A percentile compares a stretch with the other conserved stretches of the same genome.
Evolutionary conservation across 106 monocot species (phyloP).

Genomic region (Acorus calamus): DNA sequence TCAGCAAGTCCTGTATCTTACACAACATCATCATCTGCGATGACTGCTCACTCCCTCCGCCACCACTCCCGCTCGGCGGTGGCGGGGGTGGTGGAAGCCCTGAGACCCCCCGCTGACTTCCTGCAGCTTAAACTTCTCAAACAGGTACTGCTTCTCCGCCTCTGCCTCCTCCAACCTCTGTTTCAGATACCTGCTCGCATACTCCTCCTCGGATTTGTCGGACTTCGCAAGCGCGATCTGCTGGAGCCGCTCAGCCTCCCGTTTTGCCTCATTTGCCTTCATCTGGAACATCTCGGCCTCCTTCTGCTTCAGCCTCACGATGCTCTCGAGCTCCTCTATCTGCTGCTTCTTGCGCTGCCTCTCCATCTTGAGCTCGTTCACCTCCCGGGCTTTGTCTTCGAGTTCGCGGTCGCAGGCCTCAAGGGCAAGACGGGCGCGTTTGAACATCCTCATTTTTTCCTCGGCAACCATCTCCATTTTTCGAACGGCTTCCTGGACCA

Average conservation of each 20-base stretch:
- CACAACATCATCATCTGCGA: conserved; percentile 55
- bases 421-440: conserved; percentile 53
- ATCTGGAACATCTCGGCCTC: conserved; percentile 98
- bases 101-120: conserved; percentile 36
- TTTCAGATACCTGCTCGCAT: conserved; percentile 82
- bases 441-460: conserved; percentile 68
- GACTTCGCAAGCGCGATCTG: conserved; percentile 72
- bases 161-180: conserved; percentile 86
- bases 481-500: conserved; percentile 87
- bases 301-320: conserved; percentile 78
- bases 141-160: conserved; percentile 80
- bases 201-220: conserved; percentile 87
- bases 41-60: conserved; percentile 15
- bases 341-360: conserved; percentile 77
- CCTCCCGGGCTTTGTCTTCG: conserved; percentile 81
- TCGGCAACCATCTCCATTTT: conserved; percentile 95
- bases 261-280: conserved; percentile 83
- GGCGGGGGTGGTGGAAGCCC: background rate
- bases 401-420: conserved; percentile 84
- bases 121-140: conserved; percentile 88
- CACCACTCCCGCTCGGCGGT: conserved; percentile 19
- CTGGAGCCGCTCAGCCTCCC: conserved; percentile 89
- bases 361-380: conserved; percentile 61
- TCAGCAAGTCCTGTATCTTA: conserved; percentile 84
- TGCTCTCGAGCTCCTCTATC: conserved; percentile 94